Conservation (phyloP, 1,284 basidiomycete genomes). For the Salmacisia buchloeana region DNA sequence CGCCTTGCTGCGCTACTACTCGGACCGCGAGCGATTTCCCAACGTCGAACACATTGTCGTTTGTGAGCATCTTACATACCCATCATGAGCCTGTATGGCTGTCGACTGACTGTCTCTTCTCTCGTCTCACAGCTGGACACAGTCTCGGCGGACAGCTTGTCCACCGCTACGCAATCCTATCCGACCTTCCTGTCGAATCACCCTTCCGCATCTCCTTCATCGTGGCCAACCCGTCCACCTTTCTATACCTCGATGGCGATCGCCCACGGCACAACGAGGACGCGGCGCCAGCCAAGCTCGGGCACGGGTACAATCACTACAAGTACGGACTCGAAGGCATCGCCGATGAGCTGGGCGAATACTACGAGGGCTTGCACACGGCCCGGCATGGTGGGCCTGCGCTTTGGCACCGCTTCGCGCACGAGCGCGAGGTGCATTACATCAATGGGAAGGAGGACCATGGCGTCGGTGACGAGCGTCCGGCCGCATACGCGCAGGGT, state of each 20-base stretch:
- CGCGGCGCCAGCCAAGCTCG: background rate
- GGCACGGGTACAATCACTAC: slow-evolving; percentile 24
- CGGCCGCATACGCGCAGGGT: slow-evolving; percentile 27
- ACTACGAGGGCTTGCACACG: slow-evolving; percentile 9
- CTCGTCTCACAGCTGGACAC: slow-evolving; percentile 20
- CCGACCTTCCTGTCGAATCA: background rate
- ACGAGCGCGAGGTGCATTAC: slow-evolving; percentile 14
- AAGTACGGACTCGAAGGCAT: slow-evolving; percentile 23
- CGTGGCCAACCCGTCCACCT: slow-evolving; percentile 24
- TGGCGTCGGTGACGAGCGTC: slow-evolving; percentile 23
- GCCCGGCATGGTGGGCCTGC: background rate
- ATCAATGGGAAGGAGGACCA: slow-evolving; percentile 19
- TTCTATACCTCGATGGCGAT: slow-evolving; percentile 19
- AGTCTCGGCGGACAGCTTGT: slow-evolving; percentile 25
- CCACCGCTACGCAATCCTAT: slow-evolving; percentile 23
- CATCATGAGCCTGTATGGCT: background rate
- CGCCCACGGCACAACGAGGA: slow-evolving; percentile 4
- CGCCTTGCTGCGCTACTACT: slow-evolving; percentile 15
- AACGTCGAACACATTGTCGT: slow-evolving; percentile 15
- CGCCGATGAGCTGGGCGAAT: slow-evolving; percentile 13
- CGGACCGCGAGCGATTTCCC: background rate
- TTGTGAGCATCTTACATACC: slow-evolving; percentile 15
- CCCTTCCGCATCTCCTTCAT: slow-evolving; percentile 15
- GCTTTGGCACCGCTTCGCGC: slow-evolving; percentile 11
- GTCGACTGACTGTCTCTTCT: background rate